Evolutionary conservation across 75 land plant genomes (phyloP), one percentile per base, ranked within the genome.

Genomic region (Cupressus sempervirens): DNA sequence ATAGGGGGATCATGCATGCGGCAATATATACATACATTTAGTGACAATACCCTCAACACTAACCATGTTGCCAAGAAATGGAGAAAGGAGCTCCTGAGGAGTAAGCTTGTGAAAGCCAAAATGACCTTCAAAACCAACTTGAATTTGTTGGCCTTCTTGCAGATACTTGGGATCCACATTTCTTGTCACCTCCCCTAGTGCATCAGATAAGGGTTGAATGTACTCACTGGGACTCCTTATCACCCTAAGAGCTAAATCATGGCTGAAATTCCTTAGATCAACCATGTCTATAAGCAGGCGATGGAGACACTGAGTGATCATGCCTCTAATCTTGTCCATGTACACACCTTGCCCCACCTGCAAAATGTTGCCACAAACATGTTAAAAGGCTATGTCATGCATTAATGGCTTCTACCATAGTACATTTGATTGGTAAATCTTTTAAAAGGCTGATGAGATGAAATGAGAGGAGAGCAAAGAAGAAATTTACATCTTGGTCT

Each of bases 1-100:
- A 48, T 9, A 48, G 50, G 50, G 50, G 50, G 50, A 48, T 48
- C 9, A 10, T 48, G 11, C 50, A 10, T 48, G 50, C 10, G 50
- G 50, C 10, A 48, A 48, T 9, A 48, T 56, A 30, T n/a, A 43
- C 84, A 76, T 91, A 98, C 99, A 98, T 88, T 96, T 96, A 30
- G 99, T 98, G 87, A 98, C 93, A 84, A 98, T 98, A 76, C 99
- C 99, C 88, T 96, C 99, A 9, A 98, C 95, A 29, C 94, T 93
- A 54, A 96, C 99, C 94, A 98, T 89, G 82, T 93, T 93, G 23
- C 99, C 97, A n/a, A 98, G 96, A 84, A 98, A 98, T 13, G 92
- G 90, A 5, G 99, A 96, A 41, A 98, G 91, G 20, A 98, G 93
- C 40, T 98, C 99, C 52, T 99, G 88, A 0, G 99, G 99, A 2